Evolutionary conservation across 768 basidiomycete genomes (phyloP), one percentile per base, ranked within the genome.

Genomic region (Suillus cothurnatus): DNA sequence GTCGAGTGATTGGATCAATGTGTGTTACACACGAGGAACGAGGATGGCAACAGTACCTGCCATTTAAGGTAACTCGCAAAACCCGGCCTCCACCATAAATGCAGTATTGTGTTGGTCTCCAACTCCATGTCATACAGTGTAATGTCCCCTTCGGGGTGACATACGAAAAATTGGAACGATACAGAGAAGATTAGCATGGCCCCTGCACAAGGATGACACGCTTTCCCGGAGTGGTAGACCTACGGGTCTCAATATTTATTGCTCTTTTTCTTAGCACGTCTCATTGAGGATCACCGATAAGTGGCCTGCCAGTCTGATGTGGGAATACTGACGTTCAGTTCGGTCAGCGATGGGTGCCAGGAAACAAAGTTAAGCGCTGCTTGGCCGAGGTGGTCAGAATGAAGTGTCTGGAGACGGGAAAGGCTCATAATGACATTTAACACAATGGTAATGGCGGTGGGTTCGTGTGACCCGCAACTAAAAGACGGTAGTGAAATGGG

Each of bases 171-270:
- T 95, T 94, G 94, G 92, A 95, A 95, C 93, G 92, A 95, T 96
- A 95, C 94, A 95, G 94, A 97, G 95, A 96, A 96, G 95, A 95
- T 97, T 95, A 96, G 95, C 95, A 97, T 97, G 93, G 95, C 94
- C 95, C 95, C 95, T 97, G 95, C 95, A 97, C 94, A 97, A 97
- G 95, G 95, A 97, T 96, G 95, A 95, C 95, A 96, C 93, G 92
- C 91, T 93, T 91, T 91, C 86, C 89, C 90, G 89, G 91, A 92
- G 90, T 91, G 90, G 90, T 90, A 90, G 77, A 77, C 77, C 76
- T 79, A 79, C 76, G 76, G 77, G 77, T 77, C 77, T 79, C 76
- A 79, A 79, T 77, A 77, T 77, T 77, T 77, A 77, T 76, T 59
- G 28, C 77, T 1, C 41, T 65, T 62, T 58, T 67, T 64, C 63